Evolutionary conservation across 768 basidiomycete genomes (phyloP).

Genomic region (Podaxis rugospora): DNA sequence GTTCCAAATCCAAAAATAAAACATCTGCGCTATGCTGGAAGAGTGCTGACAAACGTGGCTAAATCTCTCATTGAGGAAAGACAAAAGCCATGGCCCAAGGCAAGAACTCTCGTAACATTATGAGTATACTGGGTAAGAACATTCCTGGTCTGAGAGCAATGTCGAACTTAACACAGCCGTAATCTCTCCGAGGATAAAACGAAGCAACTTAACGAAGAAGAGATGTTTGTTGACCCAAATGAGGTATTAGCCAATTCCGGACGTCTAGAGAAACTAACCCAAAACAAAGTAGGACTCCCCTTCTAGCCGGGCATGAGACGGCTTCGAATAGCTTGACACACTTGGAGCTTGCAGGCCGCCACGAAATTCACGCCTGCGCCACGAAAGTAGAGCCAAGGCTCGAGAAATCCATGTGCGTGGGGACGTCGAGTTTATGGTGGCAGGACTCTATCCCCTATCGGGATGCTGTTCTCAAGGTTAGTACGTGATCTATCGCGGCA

Average conservation of each 20-base stretch:
- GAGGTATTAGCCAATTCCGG: slow-evolving; percentile 41
- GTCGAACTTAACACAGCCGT: background rate
- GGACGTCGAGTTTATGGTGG: slow-evolving; percentile 36
- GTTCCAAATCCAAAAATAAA: slow-evolving; percentile 25
- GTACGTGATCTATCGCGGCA: background rate
- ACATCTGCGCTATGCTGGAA: slow-evolving; percentile 26
- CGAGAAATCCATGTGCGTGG: slow-evolving; percentile 29
- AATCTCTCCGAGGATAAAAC: slow-evolving; percentile 42
- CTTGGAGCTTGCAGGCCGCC: slow-evolving; percentile 55
- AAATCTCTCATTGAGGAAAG: slow-evolving; percentile 32
- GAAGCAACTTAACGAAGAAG: slow-evolving; percentile 39
- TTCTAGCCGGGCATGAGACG: slow-evolving; percentile 56
- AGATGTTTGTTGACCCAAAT: slow-evolving; percentile 44
- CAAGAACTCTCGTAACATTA: slow-evolving; percentile 32
- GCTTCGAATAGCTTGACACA: slow-evolving; percentile 52
- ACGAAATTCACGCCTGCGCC: slow-evolving; percentile 51
- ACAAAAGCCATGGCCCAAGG: slow-evolving; percentile 27
- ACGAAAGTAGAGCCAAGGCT: slow-evolving; percentile 46
- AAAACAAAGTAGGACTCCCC: slow-evolving; percentile 34
- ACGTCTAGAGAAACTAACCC: slow-evolving; percentile 30
- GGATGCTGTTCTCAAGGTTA: slow-evolving; percentile 45
- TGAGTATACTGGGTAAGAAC: slow-evolving; percentile 38
- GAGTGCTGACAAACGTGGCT: slow-evolving; percentile 27
- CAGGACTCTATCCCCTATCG: slow-evolving; percentile 48
- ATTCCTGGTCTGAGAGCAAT: background rate